phyloP scores from a whole-genome alignment of 1,284 basidiomycete genomes.

The Neolentinus lepideus region DNA sequence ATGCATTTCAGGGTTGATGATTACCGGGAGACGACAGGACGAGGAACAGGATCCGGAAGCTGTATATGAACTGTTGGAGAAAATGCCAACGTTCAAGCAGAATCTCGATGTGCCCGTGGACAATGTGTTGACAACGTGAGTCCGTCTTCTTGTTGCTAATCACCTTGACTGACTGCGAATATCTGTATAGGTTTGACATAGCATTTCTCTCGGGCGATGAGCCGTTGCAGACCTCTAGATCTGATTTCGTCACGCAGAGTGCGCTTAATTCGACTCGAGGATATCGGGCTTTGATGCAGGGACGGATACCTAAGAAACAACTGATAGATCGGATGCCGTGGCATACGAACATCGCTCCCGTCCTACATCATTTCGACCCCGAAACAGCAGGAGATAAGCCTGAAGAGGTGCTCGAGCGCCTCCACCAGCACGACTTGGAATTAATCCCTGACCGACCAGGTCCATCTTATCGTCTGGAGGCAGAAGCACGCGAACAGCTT shows the following conservation, averaged over 20 bases:
- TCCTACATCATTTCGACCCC: constrained; percentile 33
- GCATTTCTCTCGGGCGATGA: constrained; percentile 45
- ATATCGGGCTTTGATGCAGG: constrained; percentile 42
- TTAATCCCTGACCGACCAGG: constrained; percentile 28
- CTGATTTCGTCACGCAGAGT: constrained; percentile 50
- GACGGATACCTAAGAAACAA: constrained; percentile 32
- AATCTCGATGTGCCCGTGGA: constrained; percentile 37
- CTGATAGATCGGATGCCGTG: constrained; percentile 40
- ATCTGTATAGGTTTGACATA: constrained; percentile 47
- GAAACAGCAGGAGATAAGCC: constrained; percentile 26
- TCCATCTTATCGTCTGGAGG: constrained; percentile 37
- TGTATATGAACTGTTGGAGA: constrained; percentile 41
- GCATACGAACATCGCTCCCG: constrained; percentile 41
- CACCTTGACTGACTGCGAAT: constrained; percentile 3
- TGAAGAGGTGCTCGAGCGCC: constrained; percentile 24
- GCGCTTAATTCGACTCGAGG: constrained; percentile 41
- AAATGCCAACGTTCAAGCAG: constrained; percentile 50
- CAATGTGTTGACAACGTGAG: constrained; percentile 51
- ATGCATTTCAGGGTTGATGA: background rate
- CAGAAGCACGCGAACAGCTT: constrained; percentile 50
- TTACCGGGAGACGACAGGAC: constrained; percentile 21
- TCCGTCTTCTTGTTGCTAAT: constrained; percentile 4
- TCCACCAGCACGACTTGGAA: constrained; percentile 36
- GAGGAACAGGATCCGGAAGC: constrained; percentile 25
- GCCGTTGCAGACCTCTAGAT: constrained; percentile 31